phyloP scores from a whole-genome alignment of 345 rosid genomes.

The Eucalyptus sp. region DNA sequence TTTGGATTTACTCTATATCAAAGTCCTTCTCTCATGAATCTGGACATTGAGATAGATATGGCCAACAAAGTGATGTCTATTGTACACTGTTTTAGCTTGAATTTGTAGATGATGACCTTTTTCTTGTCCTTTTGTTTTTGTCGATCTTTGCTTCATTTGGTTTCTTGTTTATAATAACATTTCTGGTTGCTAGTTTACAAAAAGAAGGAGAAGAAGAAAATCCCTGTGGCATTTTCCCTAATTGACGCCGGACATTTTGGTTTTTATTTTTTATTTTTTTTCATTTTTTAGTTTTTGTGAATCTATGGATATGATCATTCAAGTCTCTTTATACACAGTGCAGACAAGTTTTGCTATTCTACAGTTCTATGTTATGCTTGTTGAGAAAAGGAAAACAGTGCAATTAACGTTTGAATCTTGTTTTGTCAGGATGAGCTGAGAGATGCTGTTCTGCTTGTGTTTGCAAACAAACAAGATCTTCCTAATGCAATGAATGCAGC shows the following conservation, averaged over 20 bases:
- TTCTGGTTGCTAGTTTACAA: neutral
- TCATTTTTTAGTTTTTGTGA: neutral
- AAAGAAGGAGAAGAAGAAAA: neutral
- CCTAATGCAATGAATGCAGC: slow-evolving; percentile 97
- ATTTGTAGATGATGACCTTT: neutral
- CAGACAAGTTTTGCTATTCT: neutral
- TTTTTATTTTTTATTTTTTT: neutral
- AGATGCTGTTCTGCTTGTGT: slow-evolving; percentile 82
- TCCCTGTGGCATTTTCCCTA: neutral
- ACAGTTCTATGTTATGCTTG: neutral
- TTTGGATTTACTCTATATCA: neutral
- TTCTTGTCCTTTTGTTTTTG: neutral
- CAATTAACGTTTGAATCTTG: too few relatives aligned
- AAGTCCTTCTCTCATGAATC: neutral
- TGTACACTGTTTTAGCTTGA: neutral
- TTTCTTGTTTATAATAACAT: neutral
- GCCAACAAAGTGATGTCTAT: neutral
- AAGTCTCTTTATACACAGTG: neutral
- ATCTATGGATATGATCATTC: neutral
- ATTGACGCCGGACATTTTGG: neutral
- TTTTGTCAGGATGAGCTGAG: slow-evolving; percentile 63
- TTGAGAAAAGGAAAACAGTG: neutral
- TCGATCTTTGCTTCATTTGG: neutral
- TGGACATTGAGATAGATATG: neutral
- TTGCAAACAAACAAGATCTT: slow-evolving; percentile 93